Conservation (phyloP, 768 basidiomycete genomes). For the Suillus subalutaceus region DNA sequence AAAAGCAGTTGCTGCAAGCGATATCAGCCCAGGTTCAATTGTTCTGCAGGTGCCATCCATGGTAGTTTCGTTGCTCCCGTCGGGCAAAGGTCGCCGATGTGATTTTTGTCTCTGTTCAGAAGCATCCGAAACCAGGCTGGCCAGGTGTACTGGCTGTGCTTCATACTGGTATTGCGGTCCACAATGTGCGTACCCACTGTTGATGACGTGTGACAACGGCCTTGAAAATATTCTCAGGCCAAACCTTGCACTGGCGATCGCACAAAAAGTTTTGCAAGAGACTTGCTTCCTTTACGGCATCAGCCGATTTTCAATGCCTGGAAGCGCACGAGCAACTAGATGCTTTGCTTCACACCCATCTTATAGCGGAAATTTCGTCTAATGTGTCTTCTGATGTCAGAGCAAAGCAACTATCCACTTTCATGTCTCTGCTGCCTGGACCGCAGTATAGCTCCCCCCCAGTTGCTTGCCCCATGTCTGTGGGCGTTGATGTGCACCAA, state of each 20-base stretch:
- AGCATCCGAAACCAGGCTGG: constrained; percentile 38
- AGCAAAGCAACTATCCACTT: constrained; percentile 33
- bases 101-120: constrained; percentile 58
- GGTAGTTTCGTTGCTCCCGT: constrained; percentile 49
- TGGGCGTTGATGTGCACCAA: constrained; percentile 30
- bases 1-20: constrained; percentile 46
- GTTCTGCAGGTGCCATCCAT: constrained; percentile 52
- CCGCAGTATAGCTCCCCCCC: constrained; percentile 29
- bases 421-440: constrained; percentile 51
- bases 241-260: constrained; percentile 64
- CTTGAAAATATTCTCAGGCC: constrained; percentile 49
- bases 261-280: constrained; percentile 74
- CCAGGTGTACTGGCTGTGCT: constrained; percentile 66
- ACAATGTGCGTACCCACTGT: constrained; percentile 50
- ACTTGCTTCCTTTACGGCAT: constrained; percentile 49
- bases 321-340: constrained; percentile 59
- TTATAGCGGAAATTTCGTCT: constrained; percentile 46
- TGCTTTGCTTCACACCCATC: constrained; percentile 63
- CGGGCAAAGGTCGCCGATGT: constrained; percentile 67
- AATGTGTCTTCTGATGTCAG: constrained; percentile 20
- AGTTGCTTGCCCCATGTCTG: constrained; percentile 36
- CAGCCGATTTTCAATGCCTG: constrained; percentile 50
- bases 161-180: constrained; percentile 75
- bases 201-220: constrained; percentile 8
- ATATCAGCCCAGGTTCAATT: constrained; percentile 47